These are phyloP conservation scores for Penicillium frequentans DNA, from an alignment of 2,329 filamentous ascomycete species.

Conservation along the genomic window DNA sequence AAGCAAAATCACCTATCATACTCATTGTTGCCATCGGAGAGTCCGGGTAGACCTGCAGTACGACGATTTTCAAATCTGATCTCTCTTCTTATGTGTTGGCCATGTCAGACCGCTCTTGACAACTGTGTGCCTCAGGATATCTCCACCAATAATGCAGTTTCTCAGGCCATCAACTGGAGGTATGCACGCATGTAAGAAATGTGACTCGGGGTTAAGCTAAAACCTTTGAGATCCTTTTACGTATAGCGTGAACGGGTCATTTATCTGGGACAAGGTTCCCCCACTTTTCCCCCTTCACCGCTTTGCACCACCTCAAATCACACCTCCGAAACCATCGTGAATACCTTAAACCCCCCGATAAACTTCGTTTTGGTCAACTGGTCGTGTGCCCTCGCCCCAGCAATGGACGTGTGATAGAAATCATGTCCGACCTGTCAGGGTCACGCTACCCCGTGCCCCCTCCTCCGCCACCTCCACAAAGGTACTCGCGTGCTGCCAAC, in stretches of 20 bases:
- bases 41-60: constrained; percentile 4
- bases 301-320: constrained; percentile 7
- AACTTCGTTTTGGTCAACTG: constrained; percentile 26
- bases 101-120: constrained; percentile 9
- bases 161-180: neutral
- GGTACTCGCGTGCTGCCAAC: constrained; percentile 47
- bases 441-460: constrained; percentile 34
- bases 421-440: constrained; percentile 29
- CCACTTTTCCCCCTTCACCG: constrained; percentile 4
- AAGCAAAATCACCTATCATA: neutral
- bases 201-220: no score
- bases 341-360: constrained; percentile 1
- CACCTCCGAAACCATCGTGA: neutral
- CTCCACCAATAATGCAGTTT: neutral
- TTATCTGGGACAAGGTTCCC: neutral
- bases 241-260: no score
- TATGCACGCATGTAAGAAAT: no score
- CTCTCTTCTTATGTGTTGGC: constrained; percentile 4
- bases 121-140: neutral
- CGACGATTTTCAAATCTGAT: constrained; percentile 9
- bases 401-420: constrained; percentile 22
- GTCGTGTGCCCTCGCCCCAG: constrained; percentile 23
- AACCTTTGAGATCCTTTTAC: no score
- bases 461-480: constrained; percentile 36
- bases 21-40: constrained; percentile 2